These are phyloP conservation scores for Stylosanthes scabra DNA, from an alignment of 331 rosid species.

Conservation along the genomic window DNA sequence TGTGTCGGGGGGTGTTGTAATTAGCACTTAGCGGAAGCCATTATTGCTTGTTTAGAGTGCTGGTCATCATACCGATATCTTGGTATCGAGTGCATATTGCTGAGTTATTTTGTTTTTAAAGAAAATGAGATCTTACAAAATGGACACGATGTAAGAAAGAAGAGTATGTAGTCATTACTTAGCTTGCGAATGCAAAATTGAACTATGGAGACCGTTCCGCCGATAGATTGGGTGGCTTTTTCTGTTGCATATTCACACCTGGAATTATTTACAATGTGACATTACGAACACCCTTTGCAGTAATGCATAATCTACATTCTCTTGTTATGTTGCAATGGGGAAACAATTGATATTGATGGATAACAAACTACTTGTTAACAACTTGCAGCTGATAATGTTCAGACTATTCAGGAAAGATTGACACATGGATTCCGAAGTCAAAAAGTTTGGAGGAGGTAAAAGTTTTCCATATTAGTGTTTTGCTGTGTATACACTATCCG, in stretches of 20 bases:
- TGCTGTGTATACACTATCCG: not conserved
- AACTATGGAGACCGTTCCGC: not conserved
- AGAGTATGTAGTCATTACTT: not conserved
- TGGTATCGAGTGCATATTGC: not conserved
- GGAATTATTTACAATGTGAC: not conserved
- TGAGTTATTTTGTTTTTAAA: not conserved
- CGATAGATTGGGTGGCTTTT: conserved; percentile 7
- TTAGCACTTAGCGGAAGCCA: not conserved
- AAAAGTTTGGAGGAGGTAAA: conserved; percentile 95
- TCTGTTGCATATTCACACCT: not conserved
- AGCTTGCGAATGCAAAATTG: conserved; percentile 8
- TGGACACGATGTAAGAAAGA: not conserved
- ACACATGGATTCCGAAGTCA: conserved; percentile 85
- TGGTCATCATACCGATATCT: not conserved
- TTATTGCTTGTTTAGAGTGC: not conserved
- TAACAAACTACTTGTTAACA: conserved; percentile 16
- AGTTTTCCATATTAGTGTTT: conserved; percentile 24
- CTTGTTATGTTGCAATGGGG: conserved; percentile 7
- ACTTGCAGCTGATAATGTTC: conserved; percentile 61
- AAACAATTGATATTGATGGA: conserved; percentile 21
- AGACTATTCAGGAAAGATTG: conserved; percentile 52
- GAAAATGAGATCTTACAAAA: not conserved
- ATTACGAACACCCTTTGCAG: not conserved
- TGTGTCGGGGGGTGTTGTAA: not conserved
- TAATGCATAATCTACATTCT: conserved; percentile 15